phyloP scores from a whole-genome alignment of 768 basidiomycete species.

The Russula sp. region DNA sequence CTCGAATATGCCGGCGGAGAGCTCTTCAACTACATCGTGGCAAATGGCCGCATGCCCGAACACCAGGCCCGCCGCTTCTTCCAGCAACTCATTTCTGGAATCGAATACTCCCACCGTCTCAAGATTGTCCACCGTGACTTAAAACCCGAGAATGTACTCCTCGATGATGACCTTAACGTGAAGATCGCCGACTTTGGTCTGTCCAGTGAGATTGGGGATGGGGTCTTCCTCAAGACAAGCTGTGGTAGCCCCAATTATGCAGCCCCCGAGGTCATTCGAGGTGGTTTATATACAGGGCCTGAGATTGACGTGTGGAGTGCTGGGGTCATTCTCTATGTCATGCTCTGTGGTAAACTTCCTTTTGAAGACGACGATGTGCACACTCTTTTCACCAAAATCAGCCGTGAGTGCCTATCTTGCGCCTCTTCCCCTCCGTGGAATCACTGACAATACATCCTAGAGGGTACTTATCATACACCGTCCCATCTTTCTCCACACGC shows the following conservation, averaged over 20 bases:
- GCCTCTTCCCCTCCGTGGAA: neutral
- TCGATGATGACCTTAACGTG: constrained; percentile 81
- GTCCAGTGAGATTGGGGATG: constrained; percentile 93
- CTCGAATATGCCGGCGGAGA: constrained; percentile 96
- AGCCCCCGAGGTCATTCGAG: constrained; percentile 95
- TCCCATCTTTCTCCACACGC: constrained; percentile 76
- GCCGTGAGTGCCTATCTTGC: constrained; percentile 45
- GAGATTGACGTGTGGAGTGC: constrained; percentile 99
- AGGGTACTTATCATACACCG: constrained; percentile 84
- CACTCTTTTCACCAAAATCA: constrained; percentile 88
- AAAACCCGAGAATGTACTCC: constrained; percentile 92
- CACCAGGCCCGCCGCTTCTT: constrained; percentile 88
- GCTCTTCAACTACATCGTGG: constrained; percentile 96
- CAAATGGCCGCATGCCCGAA: constrained; percentile 88
- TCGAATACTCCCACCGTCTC: constrained; percentile 93
- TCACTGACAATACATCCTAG: constrained; percentile 35
- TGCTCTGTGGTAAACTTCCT: constrained; percentile 91
- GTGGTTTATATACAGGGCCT: constrained; percentile 91
- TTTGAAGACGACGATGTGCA: constrained; percentile 98
- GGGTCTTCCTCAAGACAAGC: constrained; percentile 93
- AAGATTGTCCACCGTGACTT: constrained; percentile 98
- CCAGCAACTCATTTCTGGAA: constrained; percentile 96
- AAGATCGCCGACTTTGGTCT: constrained; percentile 99
- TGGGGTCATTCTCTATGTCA: constrained; percentile 98
- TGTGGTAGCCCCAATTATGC: constrained; percentile 99